Evolutionary conservation across 371 early-diverging fungal genomes (phyloP).

Genomic region (Catenaria anguillulae): DNA sequence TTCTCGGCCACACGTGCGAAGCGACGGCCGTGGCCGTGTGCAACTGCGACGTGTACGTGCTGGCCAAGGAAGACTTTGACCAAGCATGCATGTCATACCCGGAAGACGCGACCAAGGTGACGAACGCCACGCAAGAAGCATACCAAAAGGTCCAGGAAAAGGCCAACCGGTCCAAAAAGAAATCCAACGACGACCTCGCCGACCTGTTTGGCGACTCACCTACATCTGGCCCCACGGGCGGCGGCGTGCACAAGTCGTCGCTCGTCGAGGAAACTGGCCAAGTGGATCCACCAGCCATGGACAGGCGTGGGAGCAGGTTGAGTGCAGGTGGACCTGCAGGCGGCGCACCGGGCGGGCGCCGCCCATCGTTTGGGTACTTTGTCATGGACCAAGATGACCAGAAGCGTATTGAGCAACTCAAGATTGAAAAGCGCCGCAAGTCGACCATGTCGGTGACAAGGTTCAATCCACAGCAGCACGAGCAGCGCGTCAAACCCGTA

Average conservation of each 20-base stretch:
- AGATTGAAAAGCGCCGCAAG: constrained; percentile 4
- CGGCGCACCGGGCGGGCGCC: background rate
- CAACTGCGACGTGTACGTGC: constrained; percentile 32
- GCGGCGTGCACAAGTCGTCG: no score
- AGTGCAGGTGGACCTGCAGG: background rate
- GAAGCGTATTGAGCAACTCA: background rate
- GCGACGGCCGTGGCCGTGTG: constrained; percentile 26
- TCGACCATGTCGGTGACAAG: background rate
- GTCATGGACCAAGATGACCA: constrained; percentile 7
- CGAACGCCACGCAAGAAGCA: constrained; percentile 14
- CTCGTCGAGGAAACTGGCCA: no score
- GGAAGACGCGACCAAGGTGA: constrained; percentile 20
- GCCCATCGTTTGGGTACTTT: constrained; percentile 7
- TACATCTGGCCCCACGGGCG: background rate
- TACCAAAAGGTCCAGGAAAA: background rate
- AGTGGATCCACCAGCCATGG: background rate
- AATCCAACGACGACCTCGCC: background rate
- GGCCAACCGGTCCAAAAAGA: background rate
- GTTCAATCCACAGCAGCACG: background rate
- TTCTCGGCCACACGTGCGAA: constrained; percentile 25
- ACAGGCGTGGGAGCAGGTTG: background rate
- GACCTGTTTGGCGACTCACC: background rate
- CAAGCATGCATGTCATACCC: constrained; percentile 23
- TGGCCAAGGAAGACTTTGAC: constrained; percentile 21
- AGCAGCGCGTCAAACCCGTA: background rate